Evolutionary conservation across 371 early-diverging fungal genomes (phyloP).

Genomic region (Zychaea mexicana): DNA sequence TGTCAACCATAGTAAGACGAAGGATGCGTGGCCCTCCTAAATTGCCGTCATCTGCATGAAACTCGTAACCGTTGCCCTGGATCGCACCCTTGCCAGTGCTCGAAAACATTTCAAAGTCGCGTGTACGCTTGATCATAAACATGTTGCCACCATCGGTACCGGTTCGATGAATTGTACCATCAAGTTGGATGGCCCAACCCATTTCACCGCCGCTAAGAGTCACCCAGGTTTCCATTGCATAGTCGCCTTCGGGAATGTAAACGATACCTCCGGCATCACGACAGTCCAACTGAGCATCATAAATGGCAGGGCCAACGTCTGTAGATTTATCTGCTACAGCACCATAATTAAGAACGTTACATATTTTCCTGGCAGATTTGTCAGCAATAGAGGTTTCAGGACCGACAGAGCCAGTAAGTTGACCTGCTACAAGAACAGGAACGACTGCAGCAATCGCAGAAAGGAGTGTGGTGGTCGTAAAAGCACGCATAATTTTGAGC

Average conservation of each 20-base stretch:
- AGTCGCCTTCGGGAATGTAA: conserved; percentile 5
- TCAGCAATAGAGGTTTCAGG: background rate
- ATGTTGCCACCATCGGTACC: conserved; percentile 5
- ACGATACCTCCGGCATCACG: background rate
- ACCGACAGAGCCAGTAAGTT: conserved; percentile 4
- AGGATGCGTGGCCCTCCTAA: background rate
- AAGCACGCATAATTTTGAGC: too few species aligned
- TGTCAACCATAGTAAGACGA: conserved; percentile 7
- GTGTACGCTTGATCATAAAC: conserved; percentile 9
- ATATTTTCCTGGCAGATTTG: background rate
- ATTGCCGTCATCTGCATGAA: background rate
- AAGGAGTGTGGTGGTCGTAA: background rate
- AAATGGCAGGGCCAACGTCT: background rate
- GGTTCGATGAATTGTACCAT: conserved; percentile 7
- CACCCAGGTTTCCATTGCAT: conserved; percentile 8
- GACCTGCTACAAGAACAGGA: background rate
- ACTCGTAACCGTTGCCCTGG: conserved; percentile 9
- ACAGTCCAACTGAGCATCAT: background rate
- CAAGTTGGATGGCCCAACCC: conserved; percentile 2
- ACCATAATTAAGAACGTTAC: conserved; percentile 6
- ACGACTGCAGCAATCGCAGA: background rate
- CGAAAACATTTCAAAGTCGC: conserved; percentile 3
- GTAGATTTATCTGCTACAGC: conserved; percentile 11
- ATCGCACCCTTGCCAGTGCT: conserved; percentile 6
- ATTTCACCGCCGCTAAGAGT: background rate